Base-by-base conservation (phyloP, 306 rosid species). In the Ceratonia siliqua region DNA sequence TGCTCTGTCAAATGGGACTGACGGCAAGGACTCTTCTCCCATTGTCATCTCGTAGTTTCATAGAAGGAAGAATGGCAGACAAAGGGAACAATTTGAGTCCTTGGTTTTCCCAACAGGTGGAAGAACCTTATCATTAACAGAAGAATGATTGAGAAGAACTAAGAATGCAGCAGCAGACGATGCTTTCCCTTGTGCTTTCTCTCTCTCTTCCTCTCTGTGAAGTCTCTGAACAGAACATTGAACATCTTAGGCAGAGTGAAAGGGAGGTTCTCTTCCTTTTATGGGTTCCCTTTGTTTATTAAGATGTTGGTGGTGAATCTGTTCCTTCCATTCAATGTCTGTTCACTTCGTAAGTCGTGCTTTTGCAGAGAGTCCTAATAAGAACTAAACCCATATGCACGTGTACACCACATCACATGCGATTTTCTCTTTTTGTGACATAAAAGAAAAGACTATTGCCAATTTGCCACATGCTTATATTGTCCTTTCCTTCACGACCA, bases 1-100 rank as follows among this genome's bases (percentile, higher is more conserved):
- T 55, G 90, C 82, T 82, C 96, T 90, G 90, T 92, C 96, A 85
- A 87, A 84, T 71, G 90, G 88, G 70, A 73, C 53, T 74, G 85
- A 22, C 25, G 88, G 43, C 22, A 81, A 81, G 41, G 89, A 87
- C 12, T 81, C 89, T 75, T 86, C 86, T 52, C 74, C 91, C 98
- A 90, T 92, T 80, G 86, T 81, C 77, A 41, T 80, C 68, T 72
- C 78, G 72, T 8, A 72, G 74, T 77, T 75, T 81, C 82, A 85
- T 82, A 63, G 81, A 72, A 83, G 72, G 61, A 18, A 30, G 5
- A 61, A 39, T 41, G 77, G 74, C 53, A 63, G 83, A 68, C 74
- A 84, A 69, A 20, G 38, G 79, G 74, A 79, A 67, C 43, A 65
- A 76, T 10, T 1, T 6, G 58, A 33, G 30, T 49, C 68, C 77